A percentile compares a stretch with the other conserved stretches of the same genome.
Conservation (phyloP, 306 rosid genomes). For the Carpinus fangiana region DNA sequence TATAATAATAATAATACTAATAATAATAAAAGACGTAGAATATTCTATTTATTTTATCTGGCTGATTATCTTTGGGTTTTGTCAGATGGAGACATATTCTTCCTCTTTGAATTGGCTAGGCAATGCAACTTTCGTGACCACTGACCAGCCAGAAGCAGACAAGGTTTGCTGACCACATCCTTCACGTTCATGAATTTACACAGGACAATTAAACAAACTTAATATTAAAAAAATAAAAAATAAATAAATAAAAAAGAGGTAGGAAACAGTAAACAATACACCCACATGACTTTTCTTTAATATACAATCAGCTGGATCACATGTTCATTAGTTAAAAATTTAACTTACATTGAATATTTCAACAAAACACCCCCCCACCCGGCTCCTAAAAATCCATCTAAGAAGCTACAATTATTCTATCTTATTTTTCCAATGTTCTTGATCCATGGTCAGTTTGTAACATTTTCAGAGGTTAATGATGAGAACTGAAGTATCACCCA, state of each 20-base stretch:
- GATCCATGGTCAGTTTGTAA: background rate
- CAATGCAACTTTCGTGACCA: slow-evolving; percentile 39
- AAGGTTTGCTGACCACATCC: slow-evolving; percentile 26
- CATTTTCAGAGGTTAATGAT: background rate
- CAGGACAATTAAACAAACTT: background rate
- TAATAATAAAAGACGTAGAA: no score
- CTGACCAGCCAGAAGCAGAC: slow-evolving; percentile 38
- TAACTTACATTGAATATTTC: background rate
- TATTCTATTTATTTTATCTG: no score
- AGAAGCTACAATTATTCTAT: background rate
- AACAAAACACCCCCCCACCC: background rate
- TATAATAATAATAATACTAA: no score
- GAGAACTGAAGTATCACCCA: background rate
- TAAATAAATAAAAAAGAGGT: no score
- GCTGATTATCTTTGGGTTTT: background rate
- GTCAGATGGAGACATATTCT: slow-evolving; percentile 24
- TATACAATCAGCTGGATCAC: background rate
- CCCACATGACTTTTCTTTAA: background rate
- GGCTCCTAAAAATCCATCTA: background rate
- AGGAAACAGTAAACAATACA: background rate
- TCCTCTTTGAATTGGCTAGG: slow-evolving; percentile 24
- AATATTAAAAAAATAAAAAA: no score
- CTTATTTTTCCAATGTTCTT: background rate
- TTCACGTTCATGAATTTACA: slow-evolving; percentile 17
- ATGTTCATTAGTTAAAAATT: background rate